A percentile compares a stretch with the other conserved stretches of the same genome.
These are phyloP conservation scores for Cladochytrium replicatum DNA, from an alignment of 192 early-diverging fungal genomes.

Conservation along the genomic window DNA sequence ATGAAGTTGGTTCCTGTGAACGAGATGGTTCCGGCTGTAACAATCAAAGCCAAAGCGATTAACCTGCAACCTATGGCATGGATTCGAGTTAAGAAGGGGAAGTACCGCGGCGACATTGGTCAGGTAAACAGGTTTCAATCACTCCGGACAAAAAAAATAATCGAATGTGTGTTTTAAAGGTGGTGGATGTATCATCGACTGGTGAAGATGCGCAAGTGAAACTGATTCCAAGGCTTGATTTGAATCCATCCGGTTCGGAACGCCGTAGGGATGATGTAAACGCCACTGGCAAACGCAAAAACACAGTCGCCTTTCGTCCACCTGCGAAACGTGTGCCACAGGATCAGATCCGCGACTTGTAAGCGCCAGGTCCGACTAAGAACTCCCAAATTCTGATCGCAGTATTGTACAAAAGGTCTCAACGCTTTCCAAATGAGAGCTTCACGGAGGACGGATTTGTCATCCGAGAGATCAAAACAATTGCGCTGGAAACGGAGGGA, in stretches of 20 bases:
- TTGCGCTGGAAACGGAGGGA: conserved; percentile 41
- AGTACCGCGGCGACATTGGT: conserved; percentile 86
- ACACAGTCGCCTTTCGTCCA: conserved; percentile 37
- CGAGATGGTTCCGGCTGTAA: conserved; percentile 86
- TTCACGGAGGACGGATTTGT: conserved; percentile 63
- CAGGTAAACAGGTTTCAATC: conserved; percentile 42
- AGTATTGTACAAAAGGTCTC: no score
- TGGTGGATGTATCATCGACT: conserved; percentile 22
- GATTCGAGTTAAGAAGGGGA: conserved; percentile 86
- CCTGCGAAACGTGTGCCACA: conserved; percentile 57
- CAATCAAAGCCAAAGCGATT: conserved; percentile 52
- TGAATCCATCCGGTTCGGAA: conserved; percentile 7
- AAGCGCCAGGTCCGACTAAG: no score
- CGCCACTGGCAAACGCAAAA: conserved; percentile 59
- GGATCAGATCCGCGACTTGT: conserved; percentile 38
- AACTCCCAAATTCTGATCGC: no score
- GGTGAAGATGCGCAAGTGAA: conserved; percentile 21
- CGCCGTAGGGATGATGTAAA: conserved; percentile 15
- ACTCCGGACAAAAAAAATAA: background rate
- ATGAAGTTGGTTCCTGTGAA: conserved; percentile 77
- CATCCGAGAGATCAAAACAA: conserved; percentile 59
- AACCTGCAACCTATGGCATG: conserved; percentile 63
- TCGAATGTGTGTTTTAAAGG: conserved; percentile 8
- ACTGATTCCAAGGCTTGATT: conserved; percentile 29
- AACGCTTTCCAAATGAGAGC: conserved; percentile 8